Percentiles rank a stretch among this genome's conserved stretches.
Conservation (phyloP, 148 eudicot genomes). For the Persicaria maculosa region DNA sequence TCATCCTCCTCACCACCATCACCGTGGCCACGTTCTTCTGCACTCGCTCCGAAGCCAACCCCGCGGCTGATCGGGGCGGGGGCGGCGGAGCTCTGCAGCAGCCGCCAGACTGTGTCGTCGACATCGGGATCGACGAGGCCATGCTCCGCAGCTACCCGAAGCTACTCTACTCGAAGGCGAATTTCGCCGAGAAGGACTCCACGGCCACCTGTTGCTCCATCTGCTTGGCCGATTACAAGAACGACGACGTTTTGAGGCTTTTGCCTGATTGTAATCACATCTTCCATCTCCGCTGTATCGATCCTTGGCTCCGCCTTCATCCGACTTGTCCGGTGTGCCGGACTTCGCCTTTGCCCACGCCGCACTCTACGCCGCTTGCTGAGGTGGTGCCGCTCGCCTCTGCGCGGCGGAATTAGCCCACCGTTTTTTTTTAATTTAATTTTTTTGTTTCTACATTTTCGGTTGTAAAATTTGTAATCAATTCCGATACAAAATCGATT, state of each 20-base stretch:
- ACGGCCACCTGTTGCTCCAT: constrained; percentile 59
- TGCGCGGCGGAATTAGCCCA: neutral
- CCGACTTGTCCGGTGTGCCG: constrained; percentile 86
- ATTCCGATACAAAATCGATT: neutral
- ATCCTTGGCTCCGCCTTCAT: constrained; percentile 77
- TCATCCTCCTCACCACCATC: constrained; percentile 72
- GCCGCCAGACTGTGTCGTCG: neutral
- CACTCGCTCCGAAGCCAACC: constrained; percentile 34
- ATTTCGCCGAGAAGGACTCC: constrained; percentile 16
- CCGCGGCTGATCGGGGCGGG: neutral
- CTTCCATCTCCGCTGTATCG: constrained; percentile 77
- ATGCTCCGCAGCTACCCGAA: constrained; percentile 64
- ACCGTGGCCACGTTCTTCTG: constrained; percentile 78
- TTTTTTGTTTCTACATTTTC: neutral
- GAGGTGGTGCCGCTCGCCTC: constrained; percentile 62
- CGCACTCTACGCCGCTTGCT: constrained; percentile 68
- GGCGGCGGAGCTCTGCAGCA: neutral
- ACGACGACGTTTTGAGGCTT: constrained; percentile 46
- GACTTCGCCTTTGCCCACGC: constrained; percentile 82
- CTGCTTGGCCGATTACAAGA: constrained; percentile 68
- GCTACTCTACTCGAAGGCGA: constrained; percentile 39
- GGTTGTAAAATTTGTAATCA: neutral
- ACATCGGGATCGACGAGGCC: constrained; percentile 52
- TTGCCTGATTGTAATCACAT: constrained; percentile 73
- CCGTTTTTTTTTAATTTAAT: neutral